Percentiles rank a stretch among this genome's conserved stretches.
These are phyloP conservation scores for Trichoderma sp. DNA, from an alignment of 2,329 filamentous ascomycete genomes.

Conservation along the genomic window DNA sequence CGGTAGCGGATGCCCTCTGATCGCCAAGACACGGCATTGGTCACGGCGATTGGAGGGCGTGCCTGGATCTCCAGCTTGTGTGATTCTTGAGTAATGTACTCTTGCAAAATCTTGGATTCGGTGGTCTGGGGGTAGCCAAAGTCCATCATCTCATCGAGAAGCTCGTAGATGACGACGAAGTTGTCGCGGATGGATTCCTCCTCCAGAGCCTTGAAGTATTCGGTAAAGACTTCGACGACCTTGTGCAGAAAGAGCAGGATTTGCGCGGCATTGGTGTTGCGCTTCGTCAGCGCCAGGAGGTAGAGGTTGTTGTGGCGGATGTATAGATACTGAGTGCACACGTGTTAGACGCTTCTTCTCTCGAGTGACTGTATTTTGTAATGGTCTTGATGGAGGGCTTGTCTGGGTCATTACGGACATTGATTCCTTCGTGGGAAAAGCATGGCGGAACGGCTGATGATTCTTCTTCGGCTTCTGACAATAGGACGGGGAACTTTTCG, in stretches of 20 bases:
- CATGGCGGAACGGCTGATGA: conserved; percentile 96
- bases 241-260: conserved; percentile 98
- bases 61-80: conserved; percentile 98
- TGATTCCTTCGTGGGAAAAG: conserved; percentile 98
- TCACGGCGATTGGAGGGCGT: conserved; percentile 94
- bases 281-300: conserved; percentile 94
- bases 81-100: conserved; percentile 99
- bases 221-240: conserved; percentile 97
- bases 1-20: conserved; percentile 97
- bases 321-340: conserved; percentile 78
- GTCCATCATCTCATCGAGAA: conserved; percentile 99
- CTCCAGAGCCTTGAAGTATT: conserved; percentile 99
- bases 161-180: conserved; percentile 98
- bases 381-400: conserved; percentile 19
- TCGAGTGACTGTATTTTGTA: neutral
- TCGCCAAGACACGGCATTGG: conserved; percentile 96
- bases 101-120: conserved; percentile 96
- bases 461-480: conserved; percentile 98
- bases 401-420: conserved; percentile 61
- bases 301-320: conserved; percentile 99
- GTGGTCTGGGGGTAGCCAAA: conserved; percentile 99
- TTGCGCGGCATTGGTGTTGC: conserved; percentile 98
- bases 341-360: conserved; percentile 13
- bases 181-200: conserved; percentile 99
- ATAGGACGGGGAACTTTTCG: conserved; percentile 93